phyloP scores from a whole-genome alignment of 345 rosid species.

The Dipteronia dyeriana region DNA sequence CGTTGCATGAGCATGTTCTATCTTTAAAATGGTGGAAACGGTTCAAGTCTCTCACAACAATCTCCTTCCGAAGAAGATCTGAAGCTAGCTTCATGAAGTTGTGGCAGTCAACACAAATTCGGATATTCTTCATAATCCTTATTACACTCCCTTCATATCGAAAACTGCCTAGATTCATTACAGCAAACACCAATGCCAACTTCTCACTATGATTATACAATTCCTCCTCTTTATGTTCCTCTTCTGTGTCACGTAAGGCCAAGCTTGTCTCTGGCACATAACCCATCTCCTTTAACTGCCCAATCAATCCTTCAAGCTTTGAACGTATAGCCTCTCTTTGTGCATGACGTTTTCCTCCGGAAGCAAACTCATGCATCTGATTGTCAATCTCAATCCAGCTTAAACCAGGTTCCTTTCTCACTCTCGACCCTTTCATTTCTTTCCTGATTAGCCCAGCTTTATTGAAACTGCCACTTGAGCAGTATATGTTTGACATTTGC shows the following conservation, averaged over 20 bases:
- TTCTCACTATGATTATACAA: slow-evolving; percentile 77
- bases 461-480: slow-evolving; percentile 61
- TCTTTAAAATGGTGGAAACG: slow-evolving; percentile 82
- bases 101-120: slow-evolving; percentile 86
- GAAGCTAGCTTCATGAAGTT: slow-evolving; percentile 88
- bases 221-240: slow-evolving; percentile 79
- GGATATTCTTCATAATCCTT: slow-evolving; percentile 75
- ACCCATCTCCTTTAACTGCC: slow-evolving; percentile 65
- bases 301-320: slow-evolving; percentile 50
- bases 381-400: slow-evolving; percentile 83
- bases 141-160: slow-evolving; percentile 32
- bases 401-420: slow-evolving; percentile 80
- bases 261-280: slow-evolving; percentile 72
- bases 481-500: slow-evolving; percentile 81
- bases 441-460: slow-evolving; percentile 65
- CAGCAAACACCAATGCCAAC: slow-evolving; percentile 69
- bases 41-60: slow-evolving; percentile 75
- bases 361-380: slow-evolving; percentile 69
- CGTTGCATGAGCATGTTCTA: slow-evolving; percentile 70
- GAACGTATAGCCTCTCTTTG: slow-evolving; percentile 55
- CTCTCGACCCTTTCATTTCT: slow-evolving; percentile 63
- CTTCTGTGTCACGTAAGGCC: slow-evolving; percentile 68
- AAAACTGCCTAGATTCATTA: slow-evolving; percentile 42
- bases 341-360: slow-evolving; percentile 66
- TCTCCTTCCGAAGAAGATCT: slow-evolving; percentile 58